A percentile compares a stretch with the other conserved stretches of the same genome.
Conservation (phyloP, 352 stramenopile species). For the Phytophthora quininea region DNA sequence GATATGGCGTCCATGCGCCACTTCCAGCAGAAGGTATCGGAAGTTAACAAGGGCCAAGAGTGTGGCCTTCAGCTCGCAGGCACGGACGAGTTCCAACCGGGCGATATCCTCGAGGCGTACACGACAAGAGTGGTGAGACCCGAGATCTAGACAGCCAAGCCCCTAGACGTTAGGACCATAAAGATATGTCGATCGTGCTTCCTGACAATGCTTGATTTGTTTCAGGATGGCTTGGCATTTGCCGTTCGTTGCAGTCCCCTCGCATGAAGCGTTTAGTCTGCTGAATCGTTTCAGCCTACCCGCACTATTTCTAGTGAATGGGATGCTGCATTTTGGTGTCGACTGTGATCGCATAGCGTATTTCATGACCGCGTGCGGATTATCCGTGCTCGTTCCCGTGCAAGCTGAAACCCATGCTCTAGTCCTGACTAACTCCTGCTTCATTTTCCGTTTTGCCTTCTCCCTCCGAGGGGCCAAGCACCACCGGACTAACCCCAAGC, state of each 20-base stretch:
- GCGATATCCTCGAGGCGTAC: slow-evolving; percentile 96
- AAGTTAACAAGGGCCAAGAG: slow-evolving; percentile 95
- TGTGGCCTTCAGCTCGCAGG: slow-evolving; percentile 97
- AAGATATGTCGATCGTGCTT: slow-evolving; percentile 6
- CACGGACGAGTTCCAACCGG: slow-evolving; percentile 92
- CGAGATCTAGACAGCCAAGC: slow-evolving; percentile 42
- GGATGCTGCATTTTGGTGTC: no score
- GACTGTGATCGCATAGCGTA: not conserved
- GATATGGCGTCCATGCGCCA: slow-evolving; percentile 87
- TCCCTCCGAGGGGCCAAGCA: not conserved
- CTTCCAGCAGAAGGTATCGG: slow-evolving; percentile 93
- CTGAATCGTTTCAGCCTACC: no score
- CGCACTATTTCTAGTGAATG: no score
- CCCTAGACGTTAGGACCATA: slow-evolving; percentile 23
- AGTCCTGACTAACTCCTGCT: not conserved
- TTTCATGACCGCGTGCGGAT: not conserved
- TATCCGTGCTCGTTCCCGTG: not conserved
- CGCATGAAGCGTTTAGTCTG: not conserved
- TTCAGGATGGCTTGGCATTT: not conserved
- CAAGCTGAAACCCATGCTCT: slow-evolving; percentile 8
- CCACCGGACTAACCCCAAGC: slow-evolving; percentile 1
- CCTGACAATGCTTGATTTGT: not conserved
- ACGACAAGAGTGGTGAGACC: slow-evolving; percentile 75
- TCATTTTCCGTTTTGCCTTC: slow-evolving; percentile 27
- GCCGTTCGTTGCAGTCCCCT: not conserved